Base-by-base conservation (phyloP, 2,329 filamentous ascomycete genomes). In the Pseudogymnoascus sp. region DNA sequence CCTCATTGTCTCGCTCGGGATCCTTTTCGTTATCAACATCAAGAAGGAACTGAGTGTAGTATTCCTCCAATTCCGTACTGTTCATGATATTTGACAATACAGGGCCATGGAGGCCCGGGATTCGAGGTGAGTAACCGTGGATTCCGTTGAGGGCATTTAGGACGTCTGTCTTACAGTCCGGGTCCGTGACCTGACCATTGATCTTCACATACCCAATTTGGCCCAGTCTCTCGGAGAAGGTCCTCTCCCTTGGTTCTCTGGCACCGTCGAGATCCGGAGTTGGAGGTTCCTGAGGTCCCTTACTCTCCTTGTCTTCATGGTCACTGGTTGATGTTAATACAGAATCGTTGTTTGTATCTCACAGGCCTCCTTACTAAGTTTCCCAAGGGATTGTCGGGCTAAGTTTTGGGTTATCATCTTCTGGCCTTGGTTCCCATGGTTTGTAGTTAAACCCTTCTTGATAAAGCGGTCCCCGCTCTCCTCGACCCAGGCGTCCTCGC, bases 11-110 rank as follows among this genome's bases (percentile, higher is more conserved):
- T 11, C 50, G 50, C 2, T 56, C 50, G 21, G n/a, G 50, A 56
- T 56, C 50, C 4, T 33, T 16, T 18, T 75, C 71, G 60, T 79
- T 77, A 0, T 73, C 75, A 16, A 78, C 70, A 33, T 74, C 73
- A 35, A 68, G 63, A 1, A 64, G 42, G 44, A 67, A 68, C 2
- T 62, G 59, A 5, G 59, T 28, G 50, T 70, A 73, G 21, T 70
- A 68, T 16, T 56, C 44, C 0, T 69, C 61, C 18, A 65, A 10
- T 35, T 72, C 66, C 11, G 64, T 59, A 0, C 31, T 21, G 25
- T 23, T 66, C 65, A 72, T 66, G 12, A 70, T 60, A 16, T 62
- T 25, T 4, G 66, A 65, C 3, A 66, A 63, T 5, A 31, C 21
- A 7, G 47, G 14, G 62, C 18, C 50, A 5, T 56, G 28, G 11